These are phyloP conservation scores for Gastrolobium villosum DNA, from an alignment of 306 rosid species.

Conservation along the genomic window DNA sequence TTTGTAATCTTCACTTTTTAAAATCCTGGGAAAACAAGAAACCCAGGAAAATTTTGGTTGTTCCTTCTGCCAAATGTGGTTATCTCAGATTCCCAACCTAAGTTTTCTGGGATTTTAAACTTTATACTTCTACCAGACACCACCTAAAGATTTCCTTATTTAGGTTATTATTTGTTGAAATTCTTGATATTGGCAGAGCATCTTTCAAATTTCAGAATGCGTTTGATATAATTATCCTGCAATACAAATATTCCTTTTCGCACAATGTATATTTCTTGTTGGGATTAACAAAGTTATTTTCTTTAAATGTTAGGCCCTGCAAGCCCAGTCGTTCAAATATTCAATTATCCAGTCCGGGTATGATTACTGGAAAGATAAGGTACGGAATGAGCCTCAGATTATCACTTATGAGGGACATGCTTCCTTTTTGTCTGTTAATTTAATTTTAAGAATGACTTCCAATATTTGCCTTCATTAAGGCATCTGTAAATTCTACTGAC, in stretches of 20 bases:
- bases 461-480: slow-evolving; percentile 36
- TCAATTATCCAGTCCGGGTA: slow-evolving; percentile 67
- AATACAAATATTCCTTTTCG: slow-evolving; percentile 18
- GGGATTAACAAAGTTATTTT: slow-evolving; percentile 41
- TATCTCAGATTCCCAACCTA: too few species aligned
- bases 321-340: slow-evolving; percentile 65
- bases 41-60: too few species aligned
- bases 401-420: slow-evolving; percentile 32
- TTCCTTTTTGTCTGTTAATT: slow-evolving; percentile 17
- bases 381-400: slow-evolving; percentile 44
- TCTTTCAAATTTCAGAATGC: slow-evolving; percentile 45
- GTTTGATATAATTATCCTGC: slow-evolving; percentile 29
- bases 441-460: slow-evolving; percentile 39
- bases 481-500: slow-evolving; percentile 36
- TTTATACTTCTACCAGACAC: too few species aligned
- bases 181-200: slow-evolving; percentile 6
- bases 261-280: slow-evolving; percentile 25
- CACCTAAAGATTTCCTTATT: neutral
- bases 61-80: too few species aligned
- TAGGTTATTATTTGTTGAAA: neutral
- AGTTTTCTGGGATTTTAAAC: too few species aligned
- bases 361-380: slow-evolving; percentile 96
- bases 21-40: too few species aligned
- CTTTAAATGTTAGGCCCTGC: slow-evolving; percentile 72
- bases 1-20: too few species aligned